These are phyloP conservation scores for Lenwebbia sp. DNA, from an alignment of 345 rosid genomes.

Conservation along the genomic window DNA sequence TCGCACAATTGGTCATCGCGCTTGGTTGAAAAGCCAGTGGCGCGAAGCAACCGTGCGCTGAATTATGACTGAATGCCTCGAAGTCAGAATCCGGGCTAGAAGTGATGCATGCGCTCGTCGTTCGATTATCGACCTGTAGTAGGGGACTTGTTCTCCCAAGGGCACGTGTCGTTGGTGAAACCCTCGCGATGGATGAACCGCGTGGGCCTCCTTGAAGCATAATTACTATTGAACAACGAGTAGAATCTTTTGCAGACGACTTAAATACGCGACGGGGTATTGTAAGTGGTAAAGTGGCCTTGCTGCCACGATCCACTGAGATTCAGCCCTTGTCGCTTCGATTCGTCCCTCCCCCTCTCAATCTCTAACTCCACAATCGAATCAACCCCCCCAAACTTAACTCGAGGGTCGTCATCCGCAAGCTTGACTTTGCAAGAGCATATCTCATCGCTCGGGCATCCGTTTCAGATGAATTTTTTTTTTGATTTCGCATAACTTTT, in stretches of 20 bases:
- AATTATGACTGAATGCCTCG: neutral
- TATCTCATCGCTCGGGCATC: too few relatives aligned
- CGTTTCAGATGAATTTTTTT: too few relatives aligned
- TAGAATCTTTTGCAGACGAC: neutral
- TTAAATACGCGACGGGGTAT: neutral
- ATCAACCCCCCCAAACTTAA: too few relatives aligned
- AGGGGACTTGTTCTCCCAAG: neutral
- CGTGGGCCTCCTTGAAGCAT: neutral
- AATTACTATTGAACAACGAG: neutral
- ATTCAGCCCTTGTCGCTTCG: too few relatives aligned
- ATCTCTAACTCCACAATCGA: too few relatives aligned
- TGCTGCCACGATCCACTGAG: neutral
- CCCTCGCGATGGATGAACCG: neutral
- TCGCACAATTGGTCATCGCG: neutral
- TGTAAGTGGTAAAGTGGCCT: neutral
- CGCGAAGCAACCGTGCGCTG: neutral
- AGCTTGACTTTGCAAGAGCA: too few relatives aligned
- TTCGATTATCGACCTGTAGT: neutral
- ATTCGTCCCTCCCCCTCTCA: too few relatives aligned
- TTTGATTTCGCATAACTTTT: too few relatives aligned
- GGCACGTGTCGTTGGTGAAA: slow-evolving; percentile 5
- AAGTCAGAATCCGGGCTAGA: neutral
- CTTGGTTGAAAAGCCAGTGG: neutral
- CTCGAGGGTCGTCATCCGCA: too few relatives aligned
- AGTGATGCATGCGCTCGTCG: neutral